Base-by-base conservation (phyloP, 169 alveolate genomes). In the Eimeria praecox region DNA sequence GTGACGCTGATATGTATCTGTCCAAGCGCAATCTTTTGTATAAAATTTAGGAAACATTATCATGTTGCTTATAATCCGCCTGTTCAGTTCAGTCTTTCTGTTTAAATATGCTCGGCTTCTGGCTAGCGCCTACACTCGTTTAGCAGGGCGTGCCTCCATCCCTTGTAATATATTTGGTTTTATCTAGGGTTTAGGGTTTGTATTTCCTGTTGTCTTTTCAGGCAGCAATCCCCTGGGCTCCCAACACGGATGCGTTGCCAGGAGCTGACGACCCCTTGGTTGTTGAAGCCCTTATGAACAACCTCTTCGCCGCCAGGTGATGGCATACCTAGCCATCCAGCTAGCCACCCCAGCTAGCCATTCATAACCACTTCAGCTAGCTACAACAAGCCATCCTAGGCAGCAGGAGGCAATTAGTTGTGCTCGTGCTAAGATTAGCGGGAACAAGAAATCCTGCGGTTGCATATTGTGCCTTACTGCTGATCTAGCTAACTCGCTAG, bases 171-270 rank as follows among this genome's bases (percentile, higher is more conserved):
- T 49, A 0, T 12, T 8, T 6, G 49, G 80, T 69, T 12, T 16
- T 69, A 24, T 27, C 42, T 64, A 64, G 40, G 35, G n/a, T 33
- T 33, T 9, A 69, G 80, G 49, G 80, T 12, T 69, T 69, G 14
- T 30, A n/a, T 35, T 30, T 69, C 24, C 14, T 4, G 10, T 22
- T 6, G 40, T 3, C 1, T 14, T 18, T 30, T 22, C 95, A 91
- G 95, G 4, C 95, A 24, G 95, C 95, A 0, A 40, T 52, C 30
- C 95, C 95, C 33, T 91, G 95, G 95, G 30, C n/a, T 22, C 95
- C 95, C 22, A 56, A 91, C 49, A 38, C 78, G 3, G 95, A 71
- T 54, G 95, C 35, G 49, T 40, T 91, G 42, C 95, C 95, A 22
- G 95, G 95, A 12, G 95, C 95, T 1, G 95, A 82, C 59, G 95